Evolutionary conservation across 2,329 filamentous ascomycete species (phyloP), one percentile per base, ranked within the genome.

Genomic region (Emmonsiellopsis sp.): DNA sequence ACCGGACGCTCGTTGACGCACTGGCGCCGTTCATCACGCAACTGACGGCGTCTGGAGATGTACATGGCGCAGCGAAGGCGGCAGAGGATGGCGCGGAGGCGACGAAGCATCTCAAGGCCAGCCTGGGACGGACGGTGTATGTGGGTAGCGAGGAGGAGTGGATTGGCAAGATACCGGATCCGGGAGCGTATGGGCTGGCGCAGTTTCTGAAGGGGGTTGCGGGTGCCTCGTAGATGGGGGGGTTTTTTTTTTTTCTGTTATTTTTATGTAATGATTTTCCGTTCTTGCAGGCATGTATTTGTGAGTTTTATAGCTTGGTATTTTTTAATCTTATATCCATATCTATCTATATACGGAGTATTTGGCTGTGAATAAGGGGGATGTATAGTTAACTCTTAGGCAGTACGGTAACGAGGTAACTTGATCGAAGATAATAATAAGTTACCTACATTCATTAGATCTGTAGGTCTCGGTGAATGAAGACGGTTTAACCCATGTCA

Each of bases 21-120:
- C 76, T 98, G 49, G 81, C 87, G 57, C 93, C 93, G 1, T 98
- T 97, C 66, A 84, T 94, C 50, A 80, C 89, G 43, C 81, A 79
- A 2, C 78, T 97, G 2, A 76, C 72, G 6, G 70, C 79, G 63
- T 84, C 83, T 0, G 81, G 81, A 11, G 81, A 87, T 65, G 68
- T 93, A 16, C 79, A 81, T 59, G 77, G 83, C 65, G 91, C 93
- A 7, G 89, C 89, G 0, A 76, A 82, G 62, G 89, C 88, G 1
- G 85, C 90, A 0, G 80, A 81, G 58, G 77, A 83, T 46, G 93
- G 86, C 0, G 86, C 91, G 3, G 85, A 92, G 59, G 81, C 81
- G 32, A 97, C 93, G 16, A 95, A 91, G 75, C 87, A 86, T 26
- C 96, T 98, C 91, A 83, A 86, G 68, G 89, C 93, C 42, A 93